A percentile compares a stretch with the other conserved stretches of the same genome.
Conservation (phyloP, 2,329 filamentous ascomycete genomes). For the Paracamarosporium sp. region DNA sequence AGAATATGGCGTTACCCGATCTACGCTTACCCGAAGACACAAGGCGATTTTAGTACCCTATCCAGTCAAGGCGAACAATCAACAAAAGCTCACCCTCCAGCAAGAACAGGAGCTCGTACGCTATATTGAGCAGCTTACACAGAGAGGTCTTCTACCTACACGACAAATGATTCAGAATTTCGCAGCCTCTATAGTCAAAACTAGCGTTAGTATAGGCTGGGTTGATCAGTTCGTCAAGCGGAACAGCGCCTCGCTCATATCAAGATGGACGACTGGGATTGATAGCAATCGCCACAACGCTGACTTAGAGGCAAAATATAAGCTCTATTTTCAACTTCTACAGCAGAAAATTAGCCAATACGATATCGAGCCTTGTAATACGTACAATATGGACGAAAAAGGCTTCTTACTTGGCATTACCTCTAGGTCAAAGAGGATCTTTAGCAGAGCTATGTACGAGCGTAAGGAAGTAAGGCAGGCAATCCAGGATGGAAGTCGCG, state of each 20-base stretch:
- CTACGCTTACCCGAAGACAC: too few species aligned
- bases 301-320: slow-evolving; percentile 17
- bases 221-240: slow-evolving; percentile 8
- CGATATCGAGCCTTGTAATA: slow-evolving; percentile 2
- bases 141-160: too few species aligned
- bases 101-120: slow-evolving; percentile 8
- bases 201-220: slow-evolving; percentile 11
- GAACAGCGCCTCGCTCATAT: slow-evolving; percentile 2
- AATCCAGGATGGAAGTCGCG: slow-evolving; percentile 6
- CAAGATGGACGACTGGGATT: slow-evolving; percentile 17
- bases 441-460: background rate
- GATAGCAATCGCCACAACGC: slow-evolving; percentile 17
- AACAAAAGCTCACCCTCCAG: background rate
- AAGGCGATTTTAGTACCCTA: too few species aligned
- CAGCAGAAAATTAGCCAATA: background rate
- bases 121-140: slow-evolving; percentile 14
- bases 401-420: slow-evolving; percentile 14
- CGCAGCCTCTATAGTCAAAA: slow-evolving; percentile 4
- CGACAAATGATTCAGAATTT: slow-evolving; percentile 9
- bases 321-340: slow-evolving; percentile 19
- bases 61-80: too few species aligned
- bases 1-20: too few species aligned
- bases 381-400: slow-evolving; percentile 19
- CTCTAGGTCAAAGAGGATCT: slow-evolving; percentile 12
- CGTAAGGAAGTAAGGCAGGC: background rate